Evolutionary conservation across 2,329 filamentous ascomycete genomes (phyloP).

Genomic region (Myrmaecium sp.): DNA sequence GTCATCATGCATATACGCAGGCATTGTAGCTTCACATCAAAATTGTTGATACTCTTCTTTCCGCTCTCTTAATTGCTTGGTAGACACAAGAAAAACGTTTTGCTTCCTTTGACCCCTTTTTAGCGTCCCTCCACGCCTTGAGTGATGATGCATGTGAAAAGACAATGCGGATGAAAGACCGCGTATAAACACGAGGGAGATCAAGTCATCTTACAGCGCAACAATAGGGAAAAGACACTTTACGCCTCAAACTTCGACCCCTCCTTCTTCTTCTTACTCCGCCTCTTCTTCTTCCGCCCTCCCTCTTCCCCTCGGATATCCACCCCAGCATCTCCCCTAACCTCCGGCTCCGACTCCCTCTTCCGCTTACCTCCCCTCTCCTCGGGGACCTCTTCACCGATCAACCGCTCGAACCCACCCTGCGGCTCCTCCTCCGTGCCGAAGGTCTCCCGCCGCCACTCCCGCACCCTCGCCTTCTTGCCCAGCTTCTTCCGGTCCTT

Average conservation of each 20-base stretch:
- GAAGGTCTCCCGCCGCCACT: conserved; percentile 65
- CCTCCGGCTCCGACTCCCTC: conserved; percentile 8
- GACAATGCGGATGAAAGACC: conserved; percentile 1
- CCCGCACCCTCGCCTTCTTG: conserved; percentile 78
- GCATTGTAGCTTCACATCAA: no score
- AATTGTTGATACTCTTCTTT: no score
- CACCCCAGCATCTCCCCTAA: conserved; percentile 16
- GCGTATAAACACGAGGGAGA: conserved; percentile 1
- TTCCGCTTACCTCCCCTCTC: conserved; percentile 15
- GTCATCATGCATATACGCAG: no score
- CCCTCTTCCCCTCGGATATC: conserved; percentile 12
- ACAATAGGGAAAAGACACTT: no score
- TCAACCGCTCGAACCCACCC: conserved; percentile 22
- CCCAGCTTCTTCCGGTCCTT: conserved; percentile 75
- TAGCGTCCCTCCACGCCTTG: no score
- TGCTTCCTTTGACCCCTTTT: no score
- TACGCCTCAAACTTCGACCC: no score
- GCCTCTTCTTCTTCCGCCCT: conserved; percentile 21
- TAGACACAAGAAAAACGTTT: no score
- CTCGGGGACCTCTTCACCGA: conserved; percentile 10
- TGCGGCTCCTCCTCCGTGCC: conserved; percentile 38
- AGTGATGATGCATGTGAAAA: neutral
- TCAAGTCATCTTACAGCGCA: no score
- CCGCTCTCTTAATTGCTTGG: no score
- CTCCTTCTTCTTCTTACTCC: conserved; percentile 18